Conservation (phyloP, 208 protist species). For the Acanthamoeba triangularis region DNA sequence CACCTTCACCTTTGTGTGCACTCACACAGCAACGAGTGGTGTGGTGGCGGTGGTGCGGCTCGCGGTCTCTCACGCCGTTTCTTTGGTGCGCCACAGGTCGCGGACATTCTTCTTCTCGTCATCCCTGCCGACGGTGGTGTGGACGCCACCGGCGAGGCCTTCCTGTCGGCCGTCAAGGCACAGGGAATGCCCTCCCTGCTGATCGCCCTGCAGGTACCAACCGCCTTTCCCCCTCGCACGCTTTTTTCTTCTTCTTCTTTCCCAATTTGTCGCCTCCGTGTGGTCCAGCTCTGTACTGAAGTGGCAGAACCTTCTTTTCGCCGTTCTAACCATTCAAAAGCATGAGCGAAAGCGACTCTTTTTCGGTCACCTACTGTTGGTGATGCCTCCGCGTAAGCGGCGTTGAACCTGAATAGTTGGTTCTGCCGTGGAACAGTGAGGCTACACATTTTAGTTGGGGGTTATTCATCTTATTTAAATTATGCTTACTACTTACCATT, state of each 20-base stretch:
- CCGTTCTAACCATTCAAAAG: slow-evolving; percentile 64
- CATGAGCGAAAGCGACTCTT: slow-evolving; percentile 28
- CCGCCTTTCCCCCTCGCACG: background rate
- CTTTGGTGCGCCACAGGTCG: background rate
- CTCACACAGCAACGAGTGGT: background rate
- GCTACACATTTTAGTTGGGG: background rate
- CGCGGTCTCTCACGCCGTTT: background rate
- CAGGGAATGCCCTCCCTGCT: slow-evolving; percentile 74
- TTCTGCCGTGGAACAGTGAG: slow-evolving; percentile 13
- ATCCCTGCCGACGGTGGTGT: slow-evolving; percentile 52
- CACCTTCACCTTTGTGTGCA: background rate
- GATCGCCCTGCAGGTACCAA: slow-evolving; percentile 60
- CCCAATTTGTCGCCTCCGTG: too few relatives aligned
- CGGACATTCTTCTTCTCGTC: slow-evolving; percentile 66
- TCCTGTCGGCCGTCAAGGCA: slow-evolving; percentile 66
- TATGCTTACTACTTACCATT: background rate
- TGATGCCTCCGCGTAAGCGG: slow-evolving; percentile 45
- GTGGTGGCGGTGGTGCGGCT: background rate
- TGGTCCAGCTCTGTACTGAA: slow-evolving; percentile 25
- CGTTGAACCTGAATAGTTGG: background rate
- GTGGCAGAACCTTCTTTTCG: slow-evolving; percentile 17
- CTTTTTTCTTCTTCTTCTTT: background rate
- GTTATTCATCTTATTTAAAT: background rate
- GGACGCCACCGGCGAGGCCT: slow-evolving; percentile 55
- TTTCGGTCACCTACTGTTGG: background rate